Evolutionary conservation across 2,329 filamentous ascomycete genomes (phyloP), one percentile per base, ranked within the genome.

Genomic region (Aspergillus sp.): DNA sequence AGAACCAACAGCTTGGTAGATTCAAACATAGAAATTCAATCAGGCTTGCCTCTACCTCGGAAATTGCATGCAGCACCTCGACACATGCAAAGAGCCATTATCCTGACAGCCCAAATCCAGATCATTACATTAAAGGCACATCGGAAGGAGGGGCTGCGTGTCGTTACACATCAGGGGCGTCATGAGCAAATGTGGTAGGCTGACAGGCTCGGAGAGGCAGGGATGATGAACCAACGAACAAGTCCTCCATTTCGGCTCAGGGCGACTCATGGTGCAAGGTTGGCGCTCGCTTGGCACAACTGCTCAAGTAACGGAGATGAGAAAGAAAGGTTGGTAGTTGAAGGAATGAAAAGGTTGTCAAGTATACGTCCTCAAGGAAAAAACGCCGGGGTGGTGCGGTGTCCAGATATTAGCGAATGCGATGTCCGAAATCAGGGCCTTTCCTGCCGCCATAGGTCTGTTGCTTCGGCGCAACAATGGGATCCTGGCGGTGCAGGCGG

Each of bases 401-500:
- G 5, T 11, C 37, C 37, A 41, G 14, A 45, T n/a, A 33, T 59
- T 52, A 62, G 41, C 54, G 51, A 35, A 43, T 46, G 19, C 59
- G 59, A 57, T 47, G 57, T 21, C 51, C 51, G 44, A 52, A 23
- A 27, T 62, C 57, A 11, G 71, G 72, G 17, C 71, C 73, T 58
- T 63, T 66, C 57, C 70, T 68, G 40, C 69, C 71, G 25, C 63
- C 58, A 46, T 65, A 72, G 11, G 31, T 48, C 58, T 66, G 68
- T 57, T 68, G 68, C 56, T 65, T 57, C 15, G 64, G 58, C 15
- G 55, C 44, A 19, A 65, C 53, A 35, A 37, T 33, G 11, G 55
- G 23, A 39, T 67, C 69, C 46, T 73, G 68, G 45, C 71, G 69
- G 59, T 77, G 73, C 53, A 77, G 65, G 14, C 75, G 74, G 65